These are phyloP conservation scores for Sporothrix curviconia DNA, from an alignment of 2,329 filamentous ascomycete genomes.

Conservation along the genomic window DNA sequence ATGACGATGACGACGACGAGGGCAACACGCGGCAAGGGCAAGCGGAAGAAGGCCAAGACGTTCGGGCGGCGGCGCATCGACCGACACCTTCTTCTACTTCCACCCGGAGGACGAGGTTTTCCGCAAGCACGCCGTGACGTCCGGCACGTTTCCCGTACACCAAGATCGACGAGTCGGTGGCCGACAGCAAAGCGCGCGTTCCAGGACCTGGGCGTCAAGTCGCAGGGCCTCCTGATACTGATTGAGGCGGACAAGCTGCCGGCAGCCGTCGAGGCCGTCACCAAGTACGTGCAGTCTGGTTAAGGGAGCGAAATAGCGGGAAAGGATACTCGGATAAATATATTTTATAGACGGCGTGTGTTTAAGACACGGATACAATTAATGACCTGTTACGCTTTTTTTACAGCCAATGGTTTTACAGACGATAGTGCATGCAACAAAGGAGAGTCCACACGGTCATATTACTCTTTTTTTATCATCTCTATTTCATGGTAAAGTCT, in stretches of 20 bases:
- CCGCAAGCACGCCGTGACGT: conserved; percentile 64
- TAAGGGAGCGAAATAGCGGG: conserved; percentile 17
- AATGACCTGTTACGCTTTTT: background rate
- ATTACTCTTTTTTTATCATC: background rate
- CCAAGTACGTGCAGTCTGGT: conserved; percentile 61
- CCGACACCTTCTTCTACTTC: conserved; percentile 67
- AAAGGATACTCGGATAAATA: background rate
- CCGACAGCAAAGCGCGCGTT: conserved; percentile 93
- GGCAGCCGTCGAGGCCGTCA: conserved; percentile 66
- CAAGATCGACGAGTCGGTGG: conserved; percentile 71
- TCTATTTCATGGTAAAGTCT: background rate
- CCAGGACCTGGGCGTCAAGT: conserved; percentile 83
- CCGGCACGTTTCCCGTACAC: conserved; percentile 70
- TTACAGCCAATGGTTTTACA: too few species aligned
- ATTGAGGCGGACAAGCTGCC: conserved; percentile 75
- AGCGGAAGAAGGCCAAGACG: conserved; percentile 50
- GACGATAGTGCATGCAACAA: too few species aligned
- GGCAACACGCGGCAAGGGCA: conserved; percentile 51
- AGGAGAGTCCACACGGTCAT: too few species aligned
- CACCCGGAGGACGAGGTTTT: conserved; percentile 92
- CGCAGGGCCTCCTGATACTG: conserved; percentile 77
- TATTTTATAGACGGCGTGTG: background rate
- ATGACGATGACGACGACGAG: conserved; percentile 36
- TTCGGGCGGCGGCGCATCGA: background rate
- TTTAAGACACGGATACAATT: conserved; percentile 10